Evolutionary conservation across 2,329 filamentous ascomycete genomes (phyloP), one percentile per base, ranked within the genome.

Genomic region (Talaromyces sp.): DNA sequence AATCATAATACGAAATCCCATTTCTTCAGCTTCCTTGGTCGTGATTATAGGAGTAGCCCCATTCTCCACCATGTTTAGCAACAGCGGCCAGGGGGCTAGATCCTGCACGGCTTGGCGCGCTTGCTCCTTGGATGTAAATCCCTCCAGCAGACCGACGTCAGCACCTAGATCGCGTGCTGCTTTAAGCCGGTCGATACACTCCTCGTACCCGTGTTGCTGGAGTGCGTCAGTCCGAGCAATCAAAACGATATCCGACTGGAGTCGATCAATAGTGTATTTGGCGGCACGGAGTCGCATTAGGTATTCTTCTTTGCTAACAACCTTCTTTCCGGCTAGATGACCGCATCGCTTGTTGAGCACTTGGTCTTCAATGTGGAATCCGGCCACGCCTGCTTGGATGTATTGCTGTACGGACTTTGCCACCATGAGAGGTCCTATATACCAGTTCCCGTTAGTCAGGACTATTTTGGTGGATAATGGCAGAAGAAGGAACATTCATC

Each of bases 321-420:
- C 73, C 38, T 76, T 71, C 67, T 80, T 80, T 34, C 77, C 78
- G 1, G 70, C 73, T 0, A 80, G 73, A 63, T 80, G 77, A 1
- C 78, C 78, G 65, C 78, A 80, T 17, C 77, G 74, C 65, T 80
- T 80, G 15, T 75, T 78, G 67, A 78, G 77, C 5, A 86, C 80
- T 71, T 87, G 83, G 72, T 87, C 85, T 73, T 87, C 85, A 68
- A 87, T 81, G 71, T 87, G 85, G 53, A 86, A 78, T 8, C 78
- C 85, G 1, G 85, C 85, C 2, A 87, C 82, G 29, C 84, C 84
- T 3, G 83, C 78, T 58, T 81, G 80, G 29, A 81, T 80, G 72
- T 86, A 86, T 58, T 81, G 76, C 27, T 79, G 76, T 5, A 83
- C 80, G 5, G 83, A 84, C 19, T 82, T 79, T 11, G 81, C 79